Conservation (phyloP, 2,329 filamentous ascomycete genomes). For the Decorospora gaudefroyi region DNA sequence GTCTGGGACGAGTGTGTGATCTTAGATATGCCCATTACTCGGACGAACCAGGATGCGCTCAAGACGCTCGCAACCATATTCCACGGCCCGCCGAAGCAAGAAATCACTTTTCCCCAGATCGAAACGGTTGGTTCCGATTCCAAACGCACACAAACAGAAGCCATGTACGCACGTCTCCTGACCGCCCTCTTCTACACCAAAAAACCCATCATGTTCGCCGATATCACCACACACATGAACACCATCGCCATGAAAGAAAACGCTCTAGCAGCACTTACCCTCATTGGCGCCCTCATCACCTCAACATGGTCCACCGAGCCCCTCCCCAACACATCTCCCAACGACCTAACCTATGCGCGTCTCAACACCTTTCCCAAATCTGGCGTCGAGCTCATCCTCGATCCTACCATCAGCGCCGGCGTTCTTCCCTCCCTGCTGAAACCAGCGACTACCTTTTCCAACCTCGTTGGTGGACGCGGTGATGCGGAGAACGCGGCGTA, state of each 20-base stretch:
- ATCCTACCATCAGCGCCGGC: slow-evolving; percentile 55
- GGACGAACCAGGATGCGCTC: slow-evolving; percentile 59
- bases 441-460: slow-evolving; percentile 60
- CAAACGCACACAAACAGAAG: slow-evolving; percentile 52
- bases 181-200: slow-evolving; percentile 59
- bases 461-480: slow-evolving; percentile 62
- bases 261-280: slow-evolving; percentile 59
- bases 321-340: slow-evolving; percentile 52
- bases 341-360: slow-evolving; percentile 54
- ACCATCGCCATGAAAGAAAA: slow-evolving; percentile 61
- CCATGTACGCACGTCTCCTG: slow-evolving; percentile 58
- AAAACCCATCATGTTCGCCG: slow-evolving; percentile 57
- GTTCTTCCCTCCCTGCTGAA: slow-evolving; percentile 62
- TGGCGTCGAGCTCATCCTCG: slow-evolving; percentile 58
- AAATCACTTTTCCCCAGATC: slow-evolving; percentile 45
- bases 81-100: slow-evolving; percentile 54
- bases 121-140: slow-evolving; percentile 29
- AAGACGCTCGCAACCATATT: slow-evolving; percentile 61
- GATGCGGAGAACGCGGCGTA: slow-evolving; percentile 63
- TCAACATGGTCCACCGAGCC: slow-evolving; percentile 57
- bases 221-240: slow-evolving; percentile 59
- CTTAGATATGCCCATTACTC: slow-evolving; percentile 56
- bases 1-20: slow-evolving; percentile 49
- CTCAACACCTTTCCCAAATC: slow-evolving; percentile 43
- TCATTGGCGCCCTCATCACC: slow-evolving; percentile 59